Conservation (phyloP, 129 eudicot genomes). For the Solidago caesia region DNA sequence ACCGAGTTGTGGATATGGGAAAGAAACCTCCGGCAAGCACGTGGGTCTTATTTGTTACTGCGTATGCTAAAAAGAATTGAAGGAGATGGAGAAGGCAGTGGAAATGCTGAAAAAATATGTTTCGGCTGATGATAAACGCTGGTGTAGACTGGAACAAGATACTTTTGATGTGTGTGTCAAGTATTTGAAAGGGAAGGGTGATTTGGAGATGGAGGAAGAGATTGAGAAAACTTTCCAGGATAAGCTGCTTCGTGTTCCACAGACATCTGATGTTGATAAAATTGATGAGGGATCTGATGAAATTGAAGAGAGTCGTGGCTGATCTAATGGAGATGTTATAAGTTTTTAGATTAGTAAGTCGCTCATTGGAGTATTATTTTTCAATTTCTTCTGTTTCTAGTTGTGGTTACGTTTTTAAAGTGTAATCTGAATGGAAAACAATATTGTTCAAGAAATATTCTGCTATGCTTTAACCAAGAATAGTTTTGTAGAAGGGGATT, state of each 20-base stretch:
- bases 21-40: conserved; percentile 38
- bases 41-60: conserved; percentile 53
- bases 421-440: conserved; percentile 13
- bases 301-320: conserved; percentile 12
- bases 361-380: conserved; percentile 3
- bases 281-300: conserved; percentile 8
- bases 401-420: background rate
- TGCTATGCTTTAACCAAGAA: too few relatives aligned
- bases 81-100: conserved; percentile 45
- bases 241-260: conserved; percentile 14
- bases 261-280: conserved; percentile 15
- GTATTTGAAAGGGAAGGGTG: conserved; percentile 36
- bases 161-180: conserved; percentile 31
- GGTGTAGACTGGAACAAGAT: conserved; percentile 30
- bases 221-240: conserved; percentile 18
- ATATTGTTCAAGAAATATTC: background rate
- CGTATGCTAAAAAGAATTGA: conserved; percentile 34
- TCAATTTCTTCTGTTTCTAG: background rate
- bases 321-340: conserved; percentile 1
- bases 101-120: conserved; percentile 45
- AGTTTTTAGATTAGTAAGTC: conserved; percentile 16
- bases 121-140: conserved; percentile 22
- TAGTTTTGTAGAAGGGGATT: too few relatives aligned
- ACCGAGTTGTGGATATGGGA: conserved; percentile 37
- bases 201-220: conserved; percentile 29